Base-by-base conservation (phyloP, 169 alveolate genomes). In the Cyclospora cayetanensis region DNA sequence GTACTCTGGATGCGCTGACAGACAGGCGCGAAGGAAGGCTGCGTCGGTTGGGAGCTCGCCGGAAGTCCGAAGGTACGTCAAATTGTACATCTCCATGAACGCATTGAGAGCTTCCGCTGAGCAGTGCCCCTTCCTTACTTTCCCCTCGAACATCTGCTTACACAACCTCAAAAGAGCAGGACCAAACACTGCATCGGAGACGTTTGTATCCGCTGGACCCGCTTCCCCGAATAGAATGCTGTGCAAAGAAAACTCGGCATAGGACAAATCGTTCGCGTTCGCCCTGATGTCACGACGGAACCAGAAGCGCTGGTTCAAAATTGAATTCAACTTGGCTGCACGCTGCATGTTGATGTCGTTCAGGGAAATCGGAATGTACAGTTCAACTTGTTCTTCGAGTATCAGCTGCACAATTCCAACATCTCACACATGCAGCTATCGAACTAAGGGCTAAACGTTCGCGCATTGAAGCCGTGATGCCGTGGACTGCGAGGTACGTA, bases 281-380 rank as follows among this genome's bases (percentile, higher is more conserved):
- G 12, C 31, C 18, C 63, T 3, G 25, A 90, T 46, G 37, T 90
- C 93, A 5, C 63, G 31, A n/a, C 93, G 80, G 34, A 90, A 90
- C 90, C 91, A 90, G 53, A 90, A 90, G 43, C 52, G 41, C 46
- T 90, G 76, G 20, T 34, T 76, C 60, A 74, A 15, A 27, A 90
- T 25, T n/a, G 93, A 79, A 29, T 90, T 90, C n/a, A 27, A 1
- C 72, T 70, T 18, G 18, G 65, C 27, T n/a, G 90, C 35, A 37
- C 83, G 31, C 25, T 34, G 96, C 95, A 96, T 95, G 90, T 98
- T 98, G 53, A 95, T 98, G 95, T 98, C 99, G 29, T 97, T 97
- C 90, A 95, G 65, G 0, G 99, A 92, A 90, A 98, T 97, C 12
- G 99, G 99, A 76, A 98, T 97, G 66, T 97, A 95, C 88, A 98